Base-by-base conservation (phyloP, 495 filamentous ascomycete genomes). In the Penicillium arizonense region DNA sequence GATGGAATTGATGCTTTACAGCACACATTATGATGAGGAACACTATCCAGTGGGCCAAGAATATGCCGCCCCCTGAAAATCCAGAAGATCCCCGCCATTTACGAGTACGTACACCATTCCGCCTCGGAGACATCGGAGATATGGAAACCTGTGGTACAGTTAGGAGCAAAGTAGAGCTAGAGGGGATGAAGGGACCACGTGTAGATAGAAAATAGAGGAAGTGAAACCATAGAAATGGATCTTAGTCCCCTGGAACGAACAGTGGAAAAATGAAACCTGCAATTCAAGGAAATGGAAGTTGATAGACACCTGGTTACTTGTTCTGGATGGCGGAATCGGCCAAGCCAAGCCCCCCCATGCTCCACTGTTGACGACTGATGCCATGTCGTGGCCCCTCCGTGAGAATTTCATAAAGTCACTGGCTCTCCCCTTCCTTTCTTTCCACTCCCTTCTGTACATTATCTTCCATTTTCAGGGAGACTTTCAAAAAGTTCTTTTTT, bases 341-440 rank as follows among this genome's bases (percentile, higher is more conserved):
- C 16, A 16, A 44, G 58, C 63, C 61, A 64, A 61, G 61, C 56
- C 55, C 55, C 55, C 41, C 45, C 40, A 45, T 2, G 18, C 58
- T 53, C 64, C 64, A 67, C 64, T 34, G 55, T 64, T 67, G 64
- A 67, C 64, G 64, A 67, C 56, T 53, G 36, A 33, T 46, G 16
- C 41, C 34, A 51, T 38, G 44, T 30, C 28, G 28, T 30, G 28
- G 28, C 28, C 28, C 28, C 28, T 30, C 28, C 28, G 9, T 30
- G 28, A 30, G 28, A 30, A 30, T 30, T 30, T 30, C 28, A 30
- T 30, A 30, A 30, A 30, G 28, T 30, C 28, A 30, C 18, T 18
- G 18, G 4, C 47, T 30, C 21, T 33, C 43, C 12, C 11, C 24
- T 51, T 50, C 40, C 48, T 32, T 41, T 42, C 30, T 51, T 24